Conservation (phyloP, 345 rosid species). For the Kernera saxatilis region DNA sequence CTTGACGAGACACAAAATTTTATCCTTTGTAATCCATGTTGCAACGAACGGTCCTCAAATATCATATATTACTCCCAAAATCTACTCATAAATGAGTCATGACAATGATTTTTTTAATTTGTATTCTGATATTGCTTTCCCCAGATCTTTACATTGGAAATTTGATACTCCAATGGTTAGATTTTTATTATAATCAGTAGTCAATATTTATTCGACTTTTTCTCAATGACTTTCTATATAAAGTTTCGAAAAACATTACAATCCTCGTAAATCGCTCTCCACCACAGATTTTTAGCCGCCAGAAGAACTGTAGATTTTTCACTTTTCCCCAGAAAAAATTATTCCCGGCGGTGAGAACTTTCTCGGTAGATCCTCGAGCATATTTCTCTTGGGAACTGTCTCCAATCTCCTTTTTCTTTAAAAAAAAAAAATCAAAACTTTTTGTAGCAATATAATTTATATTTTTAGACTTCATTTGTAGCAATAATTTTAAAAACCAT, state of each 20-base stretch:
- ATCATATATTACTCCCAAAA: neutral
- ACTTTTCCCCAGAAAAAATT: neutral
- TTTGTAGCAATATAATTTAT: no score
- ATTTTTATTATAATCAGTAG: neutral
- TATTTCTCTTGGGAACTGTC: slow-evolving; percentile 13
- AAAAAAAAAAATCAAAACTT: neutral
- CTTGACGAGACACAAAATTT: neutral
- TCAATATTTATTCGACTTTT: neutral
- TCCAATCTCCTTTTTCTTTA: neutral
- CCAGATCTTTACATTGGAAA: neutral
- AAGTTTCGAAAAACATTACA: neutral
- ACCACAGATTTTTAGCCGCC: slow-evolving; percentile 10
- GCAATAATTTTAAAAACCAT: slow-evolving; percentile 4
- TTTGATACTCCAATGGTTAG: neutral
- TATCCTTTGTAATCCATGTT: slow-evolving; percentile 25
- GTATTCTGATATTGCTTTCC: neutral
- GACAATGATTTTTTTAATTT: slow-evolving; percentile 15
- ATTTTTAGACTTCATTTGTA: neutral
- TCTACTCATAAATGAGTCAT: slow-evolving; percentile 31
- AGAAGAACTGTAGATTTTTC: slow-evolving; percentile 4
- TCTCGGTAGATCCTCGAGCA: slow-evolving; percentile 5
- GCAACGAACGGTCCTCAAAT: neutral
- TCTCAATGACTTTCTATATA: neutral
- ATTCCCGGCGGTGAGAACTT: slow-evolving; percentile 16
- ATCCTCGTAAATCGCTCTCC: slow-evolving; percentile 9